Conservation (phyloP, 495 filamentous ascomycete species). For the Cercophora newfieldiana region DNA sequence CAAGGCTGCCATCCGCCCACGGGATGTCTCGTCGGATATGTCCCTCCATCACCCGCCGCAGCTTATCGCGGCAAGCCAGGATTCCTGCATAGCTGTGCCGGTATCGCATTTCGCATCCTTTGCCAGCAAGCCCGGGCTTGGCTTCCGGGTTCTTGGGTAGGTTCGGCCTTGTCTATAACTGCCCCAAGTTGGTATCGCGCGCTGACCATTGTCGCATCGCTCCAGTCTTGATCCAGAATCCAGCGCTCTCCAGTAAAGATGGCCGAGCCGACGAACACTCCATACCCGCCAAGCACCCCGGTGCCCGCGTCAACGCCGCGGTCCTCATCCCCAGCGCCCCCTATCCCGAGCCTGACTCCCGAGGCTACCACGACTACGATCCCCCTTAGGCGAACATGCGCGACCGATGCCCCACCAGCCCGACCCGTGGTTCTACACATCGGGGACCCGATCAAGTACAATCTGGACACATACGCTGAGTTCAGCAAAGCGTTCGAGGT, state of each 20-base stretch:
- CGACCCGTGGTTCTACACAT: conserved; percentile 61
- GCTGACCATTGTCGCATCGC: not conserved
- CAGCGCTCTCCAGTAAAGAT: conserved; percentile 25
- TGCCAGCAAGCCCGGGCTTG: not conserved
- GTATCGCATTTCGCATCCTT: conserved; percentile 11
- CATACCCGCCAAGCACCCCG: conserved; percentile 45
- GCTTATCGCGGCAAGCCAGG: conserved; percentile 23
- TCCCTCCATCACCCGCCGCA: conserved; percentile 16
- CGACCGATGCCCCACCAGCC: not conserved
- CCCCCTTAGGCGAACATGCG: conserved; percentile 8
- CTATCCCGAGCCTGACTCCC: conserved; percentile 26
- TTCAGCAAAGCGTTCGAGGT: conserved; percentile 61
- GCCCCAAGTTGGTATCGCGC: not conserved
- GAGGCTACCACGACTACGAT: conserved; percentile 24
- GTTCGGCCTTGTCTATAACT: not conserved
- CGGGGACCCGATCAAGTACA: conserved; percentile 68
- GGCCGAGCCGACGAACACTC: conserved; percentile 53
- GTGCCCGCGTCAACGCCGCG: conserved; percentile 46
- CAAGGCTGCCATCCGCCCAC: not conserved
- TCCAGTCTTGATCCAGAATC: not conserved
- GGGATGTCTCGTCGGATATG: conserved; percentile 13
- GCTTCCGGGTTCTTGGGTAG: not conserved
- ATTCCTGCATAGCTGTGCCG: conserved; percentile 17
- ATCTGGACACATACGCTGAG: conserved; percentile 56
- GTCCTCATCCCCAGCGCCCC: conserved; percentile 43